A percentile compares a stretch with the other conserved stretches of the same genome.
Evolutionary conservation across 2,329 filamentous ascomycete species (phyloP).

Genomic region (Aureobasidium lini): DNA sequence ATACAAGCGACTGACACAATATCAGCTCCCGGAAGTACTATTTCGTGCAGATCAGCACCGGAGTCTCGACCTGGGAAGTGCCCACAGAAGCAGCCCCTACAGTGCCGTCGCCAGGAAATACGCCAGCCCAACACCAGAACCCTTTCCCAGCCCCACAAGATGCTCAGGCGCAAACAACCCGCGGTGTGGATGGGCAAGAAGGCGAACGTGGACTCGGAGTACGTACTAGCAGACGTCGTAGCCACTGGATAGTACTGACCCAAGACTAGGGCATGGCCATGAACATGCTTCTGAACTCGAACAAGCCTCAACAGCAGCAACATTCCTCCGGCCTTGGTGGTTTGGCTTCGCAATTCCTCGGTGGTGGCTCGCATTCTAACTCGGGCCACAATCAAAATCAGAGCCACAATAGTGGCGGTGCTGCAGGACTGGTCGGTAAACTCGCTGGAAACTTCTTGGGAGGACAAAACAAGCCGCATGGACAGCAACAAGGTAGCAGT

Average conservation of each 20-base stretch:
- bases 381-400: constrained; percentile 12
- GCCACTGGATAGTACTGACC: neutral
- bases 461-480: constrained; percentile 17
- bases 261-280: constrained; percentile 20
- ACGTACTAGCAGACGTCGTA: neutral
- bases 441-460: constrained; percentile 20
- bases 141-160: constrained; percentile 27
- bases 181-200: constrained; percentile 21
- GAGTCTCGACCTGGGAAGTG: constrained; percentile 34
- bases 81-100: constrained; percentile 32
- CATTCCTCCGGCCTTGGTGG: constrained; percentile 21
- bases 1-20: neutral
- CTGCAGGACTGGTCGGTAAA: constrained; percentile 19
- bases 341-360: constrained; percentile 26
- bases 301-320: constrained; percentile 22
- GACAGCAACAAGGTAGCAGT: neutral
- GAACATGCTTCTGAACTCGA: constrained; percentile 23
- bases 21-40: constrained; percentile 35
- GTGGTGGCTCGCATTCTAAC: constrained; percentile 17
- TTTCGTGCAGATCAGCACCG: constrained; percentile 35
- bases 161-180: constrained; percentile 18
- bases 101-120: constrained; percentile 31
- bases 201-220: constrained; percentile 23
- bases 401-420: constrained; percentile 13
- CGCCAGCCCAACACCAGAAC: constrained; percentile 28